These are phyloP conservation scores for Esteya vermicola DNA, from an alignment of 2,329 filamentous ascomycete species.

Conservation along the genomic window DNA sequence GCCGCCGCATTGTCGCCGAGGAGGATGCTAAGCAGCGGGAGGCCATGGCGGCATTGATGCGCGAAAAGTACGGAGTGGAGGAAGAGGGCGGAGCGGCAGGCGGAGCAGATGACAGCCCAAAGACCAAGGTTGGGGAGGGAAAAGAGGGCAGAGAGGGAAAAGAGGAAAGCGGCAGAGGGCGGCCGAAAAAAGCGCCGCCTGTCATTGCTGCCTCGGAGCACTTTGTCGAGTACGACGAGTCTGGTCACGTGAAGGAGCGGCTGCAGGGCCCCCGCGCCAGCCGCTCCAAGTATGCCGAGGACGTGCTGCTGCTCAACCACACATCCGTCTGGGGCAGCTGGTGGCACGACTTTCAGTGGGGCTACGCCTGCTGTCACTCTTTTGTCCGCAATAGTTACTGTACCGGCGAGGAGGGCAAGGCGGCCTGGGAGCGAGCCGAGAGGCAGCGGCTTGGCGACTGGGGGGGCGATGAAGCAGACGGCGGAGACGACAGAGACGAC, in stretches of 20 bases:
- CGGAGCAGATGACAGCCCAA: no score
- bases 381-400: slow-evolving; percentile 95
- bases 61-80: slow-evolving; percentile 63
- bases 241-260: slow-evolving; percentile 77
- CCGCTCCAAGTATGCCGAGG: slow-evolving; percentile 85
- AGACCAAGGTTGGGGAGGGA: slow-evolving; percentile 20
- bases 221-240: slow-evolving; percentile 91
- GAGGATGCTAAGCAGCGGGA: slow-evolving; percentile 56
- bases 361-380: slow-evolving; percentile 89
- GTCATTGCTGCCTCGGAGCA: slow-evolving; percentile 53
- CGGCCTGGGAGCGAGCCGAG: slow-evolving; percentile 66
- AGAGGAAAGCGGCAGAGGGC: background rate
- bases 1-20: slow-evolving; percentile 64
- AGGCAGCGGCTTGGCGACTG: slow-evolving; percentile 35
- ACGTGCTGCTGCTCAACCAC: slow-evolving; percentile 82
- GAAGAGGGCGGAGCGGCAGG: slow-evolving; percentile 9
- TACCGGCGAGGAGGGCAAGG: slow-evolving; percentile 77
- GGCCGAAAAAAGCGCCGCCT: background rate
- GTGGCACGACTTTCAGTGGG: slow-evolving; percentile 95
- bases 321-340: slow-evolving; percentile 89
- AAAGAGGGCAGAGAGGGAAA: background rate
- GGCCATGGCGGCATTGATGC: slow-evolving; percentile 53
- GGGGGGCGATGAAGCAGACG: slow-evolving; percentile 12
- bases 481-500: background rate
- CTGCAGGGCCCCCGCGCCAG: slow-evolving; percentile 57